Evolutionary conservation across 257 asterid species (phyloP).

Genomic region (Fraxinus excelsior): DNA sequence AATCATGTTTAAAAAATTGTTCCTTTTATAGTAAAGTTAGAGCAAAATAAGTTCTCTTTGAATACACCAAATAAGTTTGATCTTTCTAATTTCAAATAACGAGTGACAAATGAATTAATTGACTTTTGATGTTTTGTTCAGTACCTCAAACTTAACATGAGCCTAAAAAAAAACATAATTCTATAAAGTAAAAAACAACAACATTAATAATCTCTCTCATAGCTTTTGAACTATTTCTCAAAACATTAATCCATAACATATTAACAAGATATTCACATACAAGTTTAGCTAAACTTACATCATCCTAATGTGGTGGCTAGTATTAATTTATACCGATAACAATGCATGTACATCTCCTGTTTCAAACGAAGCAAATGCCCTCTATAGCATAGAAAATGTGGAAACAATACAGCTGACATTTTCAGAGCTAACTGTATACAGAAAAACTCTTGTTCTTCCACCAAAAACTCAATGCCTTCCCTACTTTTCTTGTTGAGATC

Average conservation of each 20-base stretch:
- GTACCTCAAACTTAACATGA: neutral
- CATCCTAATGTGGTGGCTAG: neutral
- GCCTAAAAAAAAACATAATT: neutral
- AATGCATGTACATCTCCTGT: constrained; percentile 26
- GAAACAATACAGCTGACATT: constrained; percentile 13
- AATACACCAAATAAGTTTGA: too few relatives aligned
- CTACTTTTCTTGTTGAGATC: constrained; percentile 64
- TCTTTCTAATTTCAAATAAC: too few relatives aligned
- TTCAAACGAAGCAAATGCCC: constrained; percentile 11
- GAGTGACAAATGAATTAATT: neutral
- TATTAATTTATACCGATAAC: neutral
- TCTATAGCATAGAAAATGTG: neutral
- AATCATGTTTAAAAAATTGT: too few relatives aligned
- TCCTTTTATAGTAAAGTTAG: too few relatives aligned
- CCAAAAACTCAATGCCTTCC: constrained; percentile 67
- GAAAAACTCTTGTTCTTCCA: constrained; percentile 78
- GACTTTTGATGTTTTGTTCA: neutral
- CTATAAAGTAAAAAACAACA: neutral
- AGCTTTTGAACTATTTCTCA: neutral
- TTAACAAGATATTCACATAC: constrained; percentile 39
- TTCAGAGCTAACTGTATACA: constrained; percentile 35
- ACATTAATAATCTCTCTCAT: neutral
- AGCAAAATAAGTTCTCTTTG: too few relatives aligned
- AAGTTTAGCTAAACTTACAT: constrained; percentile 13
- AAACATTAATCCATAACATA: constrained; percentile 7